phyloP scores from a whole-genome alignment of 257 asterid species.

The Penstemon davidsonii region DNA sequence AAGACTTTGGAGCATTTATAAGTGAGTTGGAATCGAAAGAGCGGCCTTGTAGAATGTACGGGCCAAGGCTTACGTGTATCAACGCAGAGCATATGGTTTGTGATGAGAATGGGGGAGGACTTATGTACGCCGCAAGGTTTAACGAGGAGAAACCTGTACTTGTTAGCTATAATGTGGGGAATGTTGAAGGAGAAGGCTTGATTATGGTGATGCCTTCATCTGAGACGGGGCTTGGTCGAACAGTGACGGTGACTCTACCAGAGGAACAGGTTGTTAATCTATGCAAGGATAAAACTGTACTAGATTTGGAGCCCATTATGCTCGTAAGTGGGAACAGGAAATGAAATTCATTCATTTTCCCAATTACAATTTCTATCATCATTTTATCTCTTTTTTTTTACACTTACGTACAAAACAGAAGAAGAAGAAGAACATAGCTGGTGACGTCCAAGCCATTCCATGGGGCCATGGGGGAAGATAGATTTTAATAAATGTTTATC shows the following conservation, averaged over 20 bases:
- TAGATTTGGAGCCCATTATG: constrained; percentile 45
- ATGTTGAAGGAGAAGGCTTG: constrained; percentile 51
- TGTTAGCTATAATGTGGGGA: constrained; percentile 52
- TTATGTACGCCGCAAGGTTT: constrained; percentile 43
- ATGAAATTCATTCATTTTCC: not conserved
- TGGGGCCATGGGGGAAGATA: not conserved
- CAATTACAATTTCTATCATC: not conserved
- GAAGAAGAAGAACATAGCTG: too few relatives aligned
- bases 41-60: constrained; percentile 33
- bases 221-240: constrained; percentile 46
- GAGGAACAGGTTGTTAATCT: constrained; percentile 38
- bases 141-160: constrained; percentile 41
- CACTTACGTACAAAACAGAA: not conserved
- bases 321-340: constrained; percentile 33
- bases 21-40: constrained; percentile 26
- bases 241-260: constrained; percentile 43
- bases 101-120: constrained; percentile 28
- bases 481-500: not conserved
- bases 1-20: constrained; percentile 26
- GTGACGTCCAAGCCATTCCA: too few relatives aligned
- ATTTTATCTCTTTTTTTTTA: not conserved
- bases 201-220: constrained; percentile 56
- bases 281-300: constrained; percentile 42
- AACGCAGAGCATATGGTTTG: constrained; percentile 33
- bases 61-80: constrained; percentile 41